Evolutionary conservation across 73 alveolate species (phyloP).

Genomic region (Tetrahymena malaccensis): DNA sequence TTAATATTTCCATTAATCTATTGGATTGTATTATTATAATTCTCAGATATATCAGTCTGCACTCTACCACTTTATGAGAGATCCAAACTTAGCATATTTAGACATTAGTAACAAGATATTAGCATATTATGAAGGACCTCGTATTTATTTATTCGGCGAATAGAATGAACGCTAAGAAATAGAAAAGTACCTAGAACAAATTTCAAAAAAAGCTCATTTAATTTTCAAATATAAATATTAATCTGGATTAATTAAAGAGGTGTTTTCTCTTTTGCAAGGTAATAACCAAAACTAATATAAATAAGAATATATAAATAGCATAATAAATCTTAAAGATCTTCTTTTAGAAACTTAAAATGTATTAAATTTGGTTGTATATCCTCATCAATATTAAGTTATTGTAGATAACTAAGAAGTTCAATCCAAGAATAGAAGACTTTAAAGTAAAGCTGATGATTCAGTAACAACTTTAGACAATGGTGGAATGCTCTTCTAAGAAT

Average conservation of each 20-base stretch:
- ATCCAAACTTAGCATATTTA: neutral
- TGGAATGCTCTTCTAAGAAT: neutral
- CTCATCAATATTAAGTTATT: neutral
- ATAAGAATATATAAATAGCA: neutral
- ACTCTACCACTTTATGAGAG: neutral
- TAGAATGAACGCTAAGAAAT: neutral
- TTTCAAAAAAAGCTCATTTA: neutral
- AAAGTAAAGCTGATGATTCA: neutral
- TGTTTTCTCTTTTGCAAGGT: neutral
- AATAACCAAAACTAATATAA: neutral
- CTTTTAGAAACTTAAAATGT: neutral
- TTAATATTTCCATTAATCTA: neutral
- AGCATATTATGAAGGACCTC: neutral
- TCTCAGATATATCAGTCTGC: neutral
- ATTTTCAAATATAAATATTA: neutral
- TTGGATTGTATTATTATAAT: neutral
- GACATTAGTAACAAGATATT: neutral
- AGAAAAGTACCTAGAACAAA: neutral
- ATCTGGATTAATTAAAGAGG: neutral
- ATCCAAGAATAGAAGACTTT: neutral
- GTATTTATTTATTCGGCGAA: neutral
- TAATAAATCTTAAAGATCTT: neutral
- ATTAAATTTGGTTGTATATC: neutral
- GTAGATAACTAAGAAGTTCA: neutral
- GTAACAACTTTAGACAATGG: neutral